Conservation (phyloP, 768 basidiomycete genomes). For the Trametes cubensis region DNA sequence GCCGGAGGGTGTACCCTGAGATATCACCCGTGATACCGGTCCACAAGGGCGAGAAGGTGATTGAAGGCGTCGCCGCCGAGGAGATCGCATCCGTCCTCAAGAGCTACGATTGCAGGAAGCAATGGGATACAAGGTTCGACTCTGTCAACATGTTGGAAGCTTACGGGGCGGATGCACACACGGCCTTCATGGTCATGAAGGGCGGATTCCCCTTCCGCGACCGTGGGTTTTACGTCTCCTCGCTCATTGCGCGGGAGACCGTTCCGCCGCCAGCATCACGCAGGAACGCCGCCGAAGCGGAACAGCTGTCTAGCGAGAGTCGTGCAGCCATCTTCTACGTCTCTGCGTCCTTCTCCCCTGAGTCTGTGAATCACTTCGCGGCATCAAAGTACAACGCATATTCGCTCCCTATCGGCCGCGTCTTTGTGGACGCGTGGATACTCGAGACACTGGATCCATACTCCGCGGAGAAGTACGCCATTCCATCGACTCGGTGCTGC, state of each 20-base stretch:
- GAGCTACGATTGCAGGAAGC: constrained; percentile 69
- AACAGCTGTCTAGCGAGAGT: constrained; percentile 30
- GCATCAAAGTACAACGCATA: constrained; percentile 76
- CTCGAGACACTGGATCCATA: constrained; percentile 96
- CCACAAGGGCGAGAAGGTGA: constrained; percentile 85
- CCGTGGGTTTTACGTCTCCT: constrained; percentile 82
- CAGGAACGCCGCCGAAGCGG: constrained; percentile 44
- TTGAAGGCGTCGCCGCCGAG: constrained; percentile 92
- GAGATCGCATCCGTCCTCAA: constrained; percentile 78
- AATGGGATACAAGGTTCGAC: constrained; percentile 88
- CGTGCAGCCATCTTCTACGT: constrained; percentile 79
- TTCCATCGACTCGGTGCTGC: constrained; percentile 90
- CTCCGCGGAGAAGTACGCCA: constrained; percentile 89
- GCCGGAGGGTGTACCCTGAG: constrained; percentile 73
- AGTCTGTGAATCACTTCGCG: constrained; percentile 58
- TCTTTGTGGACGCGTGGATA: constrained; percentile 93
- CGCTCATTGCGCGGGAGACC: constrained; percentile 61
- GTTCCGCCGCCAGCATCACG: constrained; percentile 42
- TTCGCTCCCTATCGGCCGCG: constrained; percentile 71
- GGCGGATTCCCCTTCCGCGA: constrained; percentile 90
- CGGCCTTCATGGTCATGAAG: constrained; percentile 71
- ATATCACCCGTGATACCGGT: constrained; percentile 83
- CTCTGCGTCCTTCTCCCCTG: constrained; percentile 78
- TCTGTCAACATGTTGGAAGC: constrained; percentile 70
- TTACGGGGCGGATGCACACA: constrained; percentile 74